These are phyloP conservation scores for Hapsidospora chrysogenum DNA, from an alignment of 495 filamentous ascomycete genomes.

Conservation along the genomic window DNA sequence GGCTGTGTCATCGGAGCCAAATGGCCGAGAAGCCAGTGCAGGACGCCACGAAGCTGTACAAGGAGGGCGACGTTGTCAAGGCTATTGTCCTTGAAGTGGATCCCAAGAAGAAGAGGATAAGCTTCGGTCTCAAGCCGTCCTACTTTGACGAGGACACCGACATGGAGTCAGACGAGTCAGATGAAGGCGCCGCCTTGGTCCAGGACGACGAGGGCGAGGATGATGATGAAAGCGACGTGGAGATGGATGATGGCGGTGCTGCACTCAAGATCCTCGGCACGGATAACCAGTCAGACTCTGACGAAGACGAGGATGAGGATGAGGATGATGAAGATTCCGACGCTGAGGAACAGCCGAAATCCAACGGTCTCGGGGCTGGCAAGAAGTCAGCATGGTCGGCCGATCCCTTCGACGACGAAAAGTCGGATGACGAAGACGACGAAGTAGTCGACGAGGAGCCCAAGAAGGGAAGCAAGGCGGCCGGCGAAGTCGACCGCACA, in stretches of 20 bases:
- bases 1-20: conserved; percentile 78
- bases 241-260: conserved; percentile 35
- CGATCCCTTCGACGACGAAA: conserved; percentile 30
- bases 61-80: conserved; percentile 79
- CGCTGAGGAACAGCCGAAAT: conserved; percentile 18
- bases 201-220: conserved; percentile 25
- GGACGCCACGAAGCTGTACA: conserved; percentile 69
- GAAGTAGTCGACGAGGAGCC: conserved; percentile 31
- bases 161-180: conserved; percentile 25
- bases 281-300: conserved; percentile 30
- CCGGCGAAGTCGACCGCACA: conserved; percentile 73
- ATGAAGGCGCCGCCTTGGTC: conserved; percentile 27
- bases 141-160: conserved; percentile 51
- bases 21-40: conserved; percentile 69
- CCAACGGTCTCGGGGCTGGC: conserved; percentile 46
- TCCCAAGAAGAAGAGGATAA: conserved; percentile 52
- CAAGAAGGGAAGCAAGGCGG: conserved; percentile 61
- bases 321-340: conserved; percentile 27
- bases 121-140: conserved; percentile 80
- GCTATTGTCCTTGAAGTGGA: conserved; percentile 74
- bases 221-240: conserved; percentile 26
- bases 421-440: conserved; percentile 24
- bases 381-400: conserved; percentile 78
- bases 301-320: conserved; percentile 8
- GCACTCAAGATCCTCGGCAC: conserved; percentile 27